Evolutionary conservation across 2,329 filamentous ascomycete genomes (phyloP).

Genomic region (Fusarium nodosum): DNA sequence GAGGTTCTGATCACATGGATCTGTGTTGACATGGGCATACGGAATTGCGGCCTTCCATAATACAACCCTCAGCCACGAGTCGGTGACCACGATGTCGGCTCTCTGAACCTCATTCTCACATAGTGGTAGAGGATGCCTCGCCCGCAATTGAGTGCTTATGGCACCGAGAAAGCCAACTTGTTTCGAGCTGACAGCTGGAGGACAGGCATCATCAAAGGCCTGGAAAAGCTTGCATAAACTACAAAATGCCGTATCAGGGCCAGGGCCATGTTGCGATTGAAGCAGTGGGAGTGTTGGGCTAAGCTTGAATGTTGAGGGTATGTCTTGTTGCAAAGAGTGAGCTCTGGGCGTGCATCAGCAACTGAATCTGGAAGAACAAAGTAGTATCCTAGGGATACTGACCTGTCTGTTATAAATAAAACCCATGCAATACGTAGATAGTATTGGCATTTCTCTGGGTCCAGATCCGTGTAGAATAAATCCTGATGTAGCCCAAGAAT

Average conservation of each 20-base stretch:
- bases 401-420: slow-evolving; percentile 30
- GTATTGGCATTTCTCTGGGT: not conserved
- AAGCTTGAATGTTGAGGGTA: slow-evolving; percentile 32
- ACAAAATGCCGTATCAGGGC: slow-evolving; percentile 21
- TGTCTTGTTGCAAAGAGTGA: slow-evolving; percentile 27
- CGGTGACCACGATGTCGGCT: slow-evolving; percentile 27
- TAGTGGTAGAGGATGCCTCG: slow-evolving; percentile 1
- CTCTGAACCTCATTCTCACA: slow-evolving; percentile 27
- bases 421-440: slow-evolving; percentile 33
- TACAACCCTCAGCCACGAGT: slow-evolving; percentile 29
- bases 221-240: slow-evolving; percentile 32
- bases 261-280: not conserved
- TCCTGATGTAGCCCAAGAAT: slow-evolving; percentile 31
- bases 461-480: slow-evolving; percentile 17
- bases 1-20: slow-evolving; percentile 20
- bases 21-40: slow-evolving; percentile 17
- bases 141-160: slow-evolving; percentile 22
- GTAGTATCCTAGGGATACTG: not conserved
- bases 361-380: fast-evolving
- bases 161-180: slow-evolving; percentile 16
- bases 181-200: slow-evolving; percentile 14
- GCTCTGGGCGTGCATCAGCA: not conserved
- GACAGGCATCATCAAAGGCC: slow-evolving; percentile 27
- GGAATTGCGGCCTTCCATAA: slow-evolving; percentile 34
- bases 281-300: slow-evolving; percentile 25